These are phyloP conservation scores for Fusarium heterosporum DNA, from an alignment of 2,329 filamentous ascomycete species.

Conservation along the genomic window DNA sequence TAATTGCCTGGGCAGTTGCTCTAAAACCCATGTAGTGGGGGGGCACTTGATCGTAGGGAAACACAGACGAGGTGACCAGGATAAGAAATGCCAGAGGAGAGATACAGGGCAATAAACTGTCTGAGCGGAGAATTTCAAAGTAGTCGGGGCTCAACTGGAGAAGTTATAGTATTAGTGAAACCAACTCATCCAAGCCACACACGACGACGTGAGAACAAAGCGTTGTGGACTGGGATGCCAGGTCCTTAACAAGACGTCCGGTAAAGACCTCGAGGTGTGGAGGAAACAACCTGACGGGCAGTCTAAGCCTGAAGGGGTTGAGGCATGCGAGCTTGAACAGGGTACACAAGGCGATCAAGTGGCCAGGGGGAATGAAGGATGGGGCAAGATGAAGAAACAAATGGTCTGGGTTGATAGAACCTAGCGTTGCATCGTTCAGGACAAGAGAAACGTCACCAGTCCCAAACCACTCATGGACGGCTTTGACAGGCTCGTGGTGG, in stretches of 20 bases:
- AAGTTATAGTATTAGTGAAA: constrained; percentile 47
- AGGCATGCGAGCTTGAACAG: constrained; percentile 49
- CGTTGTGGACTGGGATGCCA: constrained; percentile 41
- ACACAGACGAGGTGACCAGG: constrained; percentile 54
- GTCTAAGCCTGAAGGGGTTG: constrained; percentile 46
- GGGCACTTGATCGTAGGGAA: constrained; percentile 46
- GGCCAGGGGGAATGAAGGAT: constrained; percentile 41
- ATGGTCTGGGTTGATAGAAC: constrained; percentile 41
- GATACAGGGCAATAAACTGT: constrained; percentile 41
- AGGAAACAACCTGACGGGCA: constrained; percentile 49
- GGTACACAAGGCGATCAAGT: constrained; percentile 48
- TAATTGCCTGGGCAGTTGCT: constrained; percentile 42
- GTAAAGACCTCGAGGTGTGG: constrained; percentile 41
- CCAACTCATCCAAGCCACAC: constrained; percentile 46
- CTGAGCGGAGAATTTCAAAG: constrained; percentile 47
- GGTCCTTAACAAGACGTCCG: constrained; percentile 39
- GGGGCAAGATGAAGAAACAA: constrained; percentile 47
- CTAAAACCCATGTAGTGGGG: constrained; percentile 38
- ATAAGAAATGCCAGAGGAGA: constrained; percentile 54
- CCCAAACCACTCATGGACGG: constrained; percentile 37
- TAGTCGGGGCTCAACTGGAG: constrained; percentile 46
- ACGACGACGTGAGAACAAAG: constrained; percentile 43
- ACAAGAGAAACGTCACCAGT: constrained; percentile 46
- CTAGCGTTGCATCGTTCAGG: constrained; percentile 42
- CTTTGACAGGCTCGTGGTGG: constrained; percentile 47